Evolutionary conservation across 2,329 filamentous ascomycete genomes (phyloP), one percentile per base, ranked within the genome.

Genomic region (Penicillium decumbens): DNA sequence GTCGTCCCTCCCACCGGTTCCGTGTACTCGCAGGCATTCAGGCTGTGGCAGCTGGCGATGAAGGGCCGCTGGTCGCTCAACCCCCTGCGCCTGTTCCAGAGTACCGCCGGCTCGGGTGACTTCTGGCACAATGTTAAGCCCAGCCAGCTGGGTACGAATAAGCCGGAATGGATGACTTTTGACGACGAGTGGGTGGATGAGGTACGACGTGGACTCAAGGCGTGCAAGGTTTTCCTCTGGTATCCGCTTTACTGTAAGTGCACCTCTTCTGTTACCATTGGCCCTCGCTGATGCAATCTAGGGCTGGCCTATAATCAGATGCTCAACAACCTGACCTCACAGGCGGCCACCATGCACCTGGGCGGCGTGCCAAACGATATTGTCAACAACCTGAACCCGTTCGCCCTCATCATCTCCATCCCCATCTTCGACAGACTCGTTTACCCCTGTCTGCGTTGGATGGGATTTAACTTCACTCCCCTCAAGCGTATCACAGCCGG

Each of bases 131-230:
- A 44, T 0, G 62, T 63, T 65, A 77, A 72, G 59, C 65, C 65
- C 3, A 61, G 52, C 20, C 45, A 39, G 2, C 41, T 67, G 5
- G 62, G 63, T 0, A 35, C 55, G 2, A 46, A 46, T 35, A 61
- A 61, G 8, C 65, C 65, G 1, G n/a, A n/a, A 4, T 67, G 65
- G 65, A 90, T 91, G 84, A 87, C 83, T 0, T 90, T 89, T 59
- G 87, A 92, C 54, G 88, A 92, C 58, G 81, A 81, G 45, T 92
- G 87, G 87, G 87, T 92, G 29, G 87, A 89, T 64, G 85, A 91
- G 65, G 82, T 90, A 42, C 77, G 77, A 45, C 84, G 87, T 69
- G 87, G 85, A 53, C 74, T 87, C 49, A 76, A 79, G 59, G 84
- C 85, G 49, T 88, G 84, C 74, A 77, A 80, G 56, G 85, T 89